Evolutionary conservation across 371 early-diverging fungal genomes (phyloP).

Genomic region (Mortierella polycephala): DNA sequence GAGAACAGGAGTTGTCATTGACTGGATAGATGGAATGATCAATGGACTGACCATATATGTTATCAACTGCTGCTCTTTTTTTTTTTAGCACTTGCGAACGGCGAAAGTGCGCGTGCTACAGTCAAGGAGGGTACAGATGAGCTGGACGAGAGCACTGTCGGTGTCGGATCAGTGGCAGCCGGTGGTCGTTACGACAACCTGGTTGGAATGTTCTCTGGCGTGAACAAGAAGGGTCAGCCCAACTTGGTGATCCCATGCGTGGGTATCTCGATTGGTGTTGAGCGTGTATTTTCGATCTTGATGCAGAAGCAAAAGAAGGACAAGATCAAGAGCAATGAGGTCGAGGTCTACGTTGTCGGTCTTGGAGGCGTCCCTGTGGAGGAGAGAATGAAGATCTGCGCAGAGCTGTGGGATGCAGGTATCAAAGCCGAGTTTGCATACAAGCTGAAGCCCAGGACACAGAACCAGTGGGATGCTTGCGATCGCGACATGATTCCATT

Average conservation of each 20-base stretch:
- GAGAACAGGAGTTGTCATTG: no score
- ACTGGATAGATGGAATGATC: not conserved
- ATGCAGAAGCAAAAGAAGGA: constrained; percentile 68
- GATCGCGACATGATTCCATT: constrained; percentile 91
- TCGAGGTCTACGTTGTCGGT: constrained; percentile 92
- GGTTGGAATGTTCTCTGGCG: constrained; percentile 92
- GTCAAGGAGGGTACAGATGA: constrained; percentile 60
- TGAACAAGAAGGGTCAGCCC: constrained; percentile 73
- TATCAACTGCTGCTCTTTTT: not conserved
- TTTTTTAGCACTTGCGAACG: constrained; percentile 35
- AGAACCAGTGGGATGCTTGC: constrained; percentile 82
- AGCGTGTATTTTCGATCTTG: constrained; percentile 94
- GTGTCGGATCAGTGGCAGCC: constrained; percentile 98
- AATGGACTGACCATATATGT: not conserved
- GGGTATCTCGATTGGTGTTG: constrained; percentile 97
- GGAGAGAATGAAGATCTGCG: constrained; percentile 91
- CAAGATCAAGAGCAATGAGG: constrained; percentile 82
- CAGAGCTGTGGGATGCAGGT: constrained; percentile 89
- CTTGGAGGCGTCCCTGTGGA: constrained; percentile 89
- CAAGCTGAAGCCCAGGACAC: constrained; percentile 91
- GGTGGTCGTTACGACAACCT: constrained; percentile 99
- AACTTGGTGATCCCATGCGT: constrained; percentile 94
- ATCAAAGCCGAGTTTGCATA: constrained; percentile 93
- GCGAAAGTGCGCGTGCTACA: constrained; percentile 48
- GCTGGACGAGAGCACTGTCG: constrained; percentile 81